A percentile compares a stretch with the other conserved stretches of the same genome.
Conservation (phyloP, 768 basidiomycete genomes). For the Lactarius quietus region DNA sequence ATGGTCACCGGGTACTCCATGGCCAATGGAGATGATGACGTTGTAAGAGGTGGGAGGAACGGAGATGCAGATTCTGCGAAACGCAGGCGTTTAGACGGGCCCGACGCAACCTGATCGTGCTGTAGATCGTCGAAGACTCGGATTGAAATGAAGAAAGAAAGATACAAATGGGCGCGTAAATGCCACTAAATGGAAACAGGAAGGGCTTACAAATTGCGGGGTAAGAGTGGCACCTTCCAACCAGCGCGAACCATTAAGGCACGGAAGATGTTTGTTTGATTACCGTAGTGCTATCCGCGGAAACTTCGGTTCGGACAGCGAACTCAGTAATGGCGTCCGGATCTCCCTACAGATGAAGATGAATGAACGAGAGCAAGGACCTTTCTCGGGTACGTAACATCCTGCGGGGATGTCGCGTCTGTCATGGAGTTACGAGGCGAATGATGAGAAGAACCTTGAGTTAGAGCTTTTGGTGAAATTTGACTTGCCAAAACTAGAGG, state of each 20-base stretch:
- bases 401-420: not conserved
- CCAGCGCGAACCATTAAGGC: not conserved
- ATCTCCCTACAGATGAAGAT: not conserved
- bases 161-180: not conserved
- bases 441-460: not conserved
- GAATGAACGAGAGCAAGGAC: not conserved
- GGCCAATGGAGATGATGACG: constrained; percentile 29
- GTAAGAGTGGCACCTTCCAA: not conserved
- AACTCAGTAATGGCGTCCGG: not conserved
- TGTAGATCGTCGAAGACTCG: not conserved
- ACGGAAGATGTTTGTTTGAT: not conserved
- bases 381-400: not conserved
- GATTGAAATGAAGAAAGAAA: not conserved
- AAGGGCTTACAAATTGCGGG: constrained; percentile 9
- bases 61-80: constrained; percentile 16
- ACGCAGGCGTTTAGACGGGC: constrained; percentile 13
- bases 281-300: constrained; percentile 7
- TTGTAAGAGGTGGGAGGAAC: constrained; percentile 11
- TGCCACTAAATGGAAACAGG: not conserved
- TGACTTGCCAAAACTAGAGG: not conserved
- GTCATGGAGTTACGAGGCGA: not conserved
- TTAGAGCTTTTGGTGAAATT: not conserved
- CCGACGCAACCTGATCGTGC: not conserved
- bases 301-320: constrained; percentile 4
- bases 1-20: constrained; percentile 59